Evolutionary conservation across 1,284 basidiomycete species (phyloP), one percentile per base, ranked within the genome.

Genomic region (Meira nashicola): DNA sequence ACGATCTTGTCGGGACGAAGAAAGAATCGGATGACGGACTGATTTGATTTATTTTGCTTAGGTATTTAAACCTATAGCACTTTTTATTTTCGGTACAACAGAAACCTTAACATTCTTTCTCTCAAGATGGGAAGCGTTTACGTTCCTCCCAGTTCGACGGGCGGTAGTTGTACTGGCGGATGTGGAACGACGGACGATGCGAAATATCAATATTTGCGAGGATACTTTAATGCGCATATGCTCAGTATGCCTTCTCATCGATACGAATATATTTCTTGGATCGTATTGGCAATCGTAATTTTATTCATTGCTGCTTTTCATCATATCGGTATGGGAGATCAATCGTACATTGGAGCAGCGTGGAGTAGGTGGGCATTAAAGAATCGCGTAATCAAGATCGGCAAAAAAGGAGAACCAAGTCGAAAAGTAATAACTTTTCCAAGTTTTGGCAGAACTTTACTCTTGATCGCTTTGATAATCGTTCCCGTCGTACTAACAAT

Each of bases 261-360:
- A 3, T 81, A 81, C 58, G 71, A 79, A 51, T 81, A 80, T 67
- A 68, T 80, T 44, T 60, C 80, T 38, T 80, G 78, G 78, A 72
- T 81, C 65, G 65, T 76, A 44, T 62, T 79, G 52, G 64, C 63
- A 49, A 65, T 66, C 17, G 57, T 73, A 15, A 68, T 71, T 55
- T 62, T 78, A 39, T 39, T 79, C 5, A 71, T 76, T 59, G 71
- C 72, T 51, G 43, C 69, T n/a, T 62, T 70, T 47, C 78, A 78
- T 64, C 71, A 76, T 53, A 55, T 76, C 15, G 63, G 66, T 41
- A 51, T 76, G 14, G 68, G 64, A 57, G 71, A 76, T 28, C 63
- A 66, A 12, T 70, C 66, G 40, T 64, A 61, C 41, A 19, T 76
- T 12, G 75, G 74, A 38, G 73, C 71, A 0, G 38, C 60, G 19